A percentile compares a stretch with the other conserved stretches of the same genome.
These are phyloP conservation scores for Colletotrichum somersetense DNA, from an alignment of 2,329 filamentous ascomycete genomes.

Conservation along the genomic window DNA sequence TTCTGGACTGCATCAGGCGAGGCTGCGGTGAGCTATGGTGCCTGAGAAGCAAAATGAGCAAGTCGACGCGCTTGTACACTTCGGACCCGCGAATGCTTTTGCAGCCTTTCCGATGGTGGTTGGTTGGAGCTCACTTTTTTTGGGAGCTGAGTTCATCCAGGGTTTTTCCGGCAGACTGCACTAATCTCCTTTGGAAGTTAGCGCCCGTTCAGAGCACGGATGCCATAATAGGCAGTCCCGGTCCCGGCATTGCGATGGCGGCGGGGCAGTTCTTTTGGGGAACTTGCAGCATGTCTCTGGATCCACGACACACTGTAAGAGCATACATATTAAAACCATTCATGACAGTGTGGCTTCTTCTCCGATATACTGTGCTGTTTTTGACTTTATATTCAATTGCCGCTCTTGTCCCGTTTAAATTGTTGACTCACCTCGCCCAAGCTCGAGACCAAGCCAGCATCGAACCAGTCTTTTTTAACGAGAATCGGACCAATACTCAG, in stretches of 20 bases:
- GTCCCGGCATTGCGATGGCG: constrained; percentile 36
- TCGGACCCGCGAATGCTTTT: constrained; percentile 41
- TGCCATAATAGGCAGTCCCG: constrained; percentile 39
- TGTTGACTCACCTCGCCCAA: constrained; percentile 27
- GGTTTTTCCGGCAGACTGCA: constrained; percentile 26
- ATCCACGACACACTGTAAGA: constrained; percentile 21
- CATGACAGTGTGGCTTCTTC: constrained; percentile 1
- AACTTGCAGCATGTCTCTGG: constrained; percentile 15
- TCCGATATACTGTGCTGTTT: constrained; percentile 25
- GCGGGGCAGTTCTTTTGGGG: constrained; percentile 24
- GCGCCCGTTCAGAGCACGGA: constrained; percentile 14
- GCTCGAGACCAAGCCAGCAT: constrained; percentile 5
- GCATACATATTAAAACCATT: fast-evolving
- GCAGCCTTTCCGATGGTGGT: constrained; percentile 37
- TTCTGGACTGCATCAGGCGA: constrained; percentile 42
- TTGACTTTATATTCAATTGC: constrained; percentile 16
- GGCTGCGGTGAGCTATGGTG: constrained; percentile 37
- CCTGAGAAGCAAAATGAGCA: constrained; percentile 47
- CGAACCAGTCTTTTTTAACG: neutral
- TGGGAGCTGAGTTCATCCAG: constrained; percentile 32
- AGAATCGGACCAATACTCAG: neutral
- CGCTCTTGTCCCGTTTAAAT: constrained; percentile 24
- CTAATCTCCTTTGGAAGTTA: constrained; percentile 16
- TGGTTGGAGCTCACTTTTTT: constrained; percentile 41
- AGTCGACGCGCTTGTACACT: constrained; percentile 36